These are phyloP conservation scores for Mortierella sp. DNA, from an alignment of 371 early-diverging fungal species.

Conservation along the genomic window DNA sequence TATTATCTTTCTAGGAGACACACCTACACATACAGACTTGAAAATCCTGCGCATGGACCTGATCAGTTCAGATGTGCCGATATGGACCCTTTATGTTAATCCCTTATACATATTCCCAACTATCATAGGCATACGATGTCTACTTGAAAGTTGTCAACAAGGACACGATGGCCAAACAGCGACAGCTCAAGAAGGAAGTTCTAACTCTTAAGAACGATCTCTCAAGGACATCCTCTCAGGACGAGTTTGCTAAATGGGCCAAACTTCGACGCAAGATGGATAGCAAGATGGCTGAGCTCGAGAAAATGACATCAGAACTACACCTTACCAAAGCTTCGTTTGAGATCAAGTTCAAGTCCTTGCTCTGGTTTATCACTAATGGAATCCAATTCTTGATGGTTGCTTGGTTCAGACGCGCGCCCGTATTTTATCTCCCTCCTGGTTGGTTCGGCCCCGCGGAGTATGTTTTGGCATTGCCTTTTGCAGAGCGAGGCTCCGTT, in stretches of 20 bases:
- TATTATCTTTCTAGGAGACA: not conserved
- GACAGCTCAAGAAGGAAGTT: constrained; percentile 70
- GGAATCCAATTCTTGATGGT: constrained; percentile 78
- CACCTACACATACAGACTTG: not conserved
- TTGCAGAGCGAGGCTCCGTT: constrained; percentile 84
- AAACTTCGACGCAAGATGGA: constrained; percentile 90
- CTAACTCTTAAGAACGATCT: constrained; percentile 71
- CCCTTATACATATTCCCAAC: not conserved
- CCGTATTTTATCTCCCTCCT: constrained; percentile 87
- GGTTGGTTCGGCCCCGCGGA: constrained; percentile 90
- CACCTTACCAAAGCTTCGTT: constrained; percentile 78
- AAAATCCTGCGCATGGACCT: not conserved
- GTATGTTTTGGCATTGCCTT: constrained; percentile 79
- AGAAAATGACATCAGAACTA: constrained; percentile 72
- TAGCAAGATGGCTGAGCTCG: constrained; percentile 71
- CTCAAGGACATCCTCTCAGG: constrained; percentile 79
- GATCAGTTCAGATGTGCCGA: not conserved
- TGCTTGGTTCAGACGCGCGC: constrained; percentile 74
- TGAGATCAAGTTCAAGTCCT: constrained; percentile 81
- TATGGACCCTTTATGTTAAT: not conserved
- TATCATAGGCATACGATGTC: constrained; percentile 63
- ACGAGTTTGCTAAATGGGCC: constrained; percentile 97
- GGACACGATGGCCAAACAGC: constrained; percentile 61
- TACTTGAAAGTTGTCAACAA: constrained; percentile 63
- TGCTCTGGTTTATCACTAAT: constrained; percentile 79